Evolutionary conservation across 2,329 filamentous ascomycete species (phyloP), one percentile per base, ranked within the genome.

Genomic region (Alternaria hordeiaustralica): DNA sequence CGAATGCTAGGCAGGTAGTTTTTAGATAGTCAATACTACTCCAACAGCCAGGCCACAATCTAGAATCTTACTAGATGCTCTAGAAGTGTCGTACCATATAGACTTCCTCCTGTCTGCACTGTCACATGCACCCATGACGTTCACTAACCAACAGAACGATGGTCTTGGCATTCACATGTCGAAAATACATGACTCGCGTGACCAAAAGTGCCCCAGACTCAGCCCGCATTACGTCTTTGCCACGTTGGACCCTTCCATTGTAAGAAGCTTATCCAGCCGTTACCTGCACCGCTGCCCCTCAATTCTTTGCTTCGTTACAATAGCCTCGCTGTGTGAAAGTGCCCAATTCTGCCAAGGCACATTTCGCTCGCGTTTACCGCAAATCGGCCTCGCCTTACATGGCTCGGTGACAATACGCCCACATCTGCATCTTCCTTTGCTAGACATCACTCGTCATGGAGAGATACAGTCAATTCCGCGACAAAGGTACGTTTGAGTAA

Each of bases 381-480:
- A 53, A 53, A 33, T 25, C 36, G 28, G 43, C 45, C 43, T 63
- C 33, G 50, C 55, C 46, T 45, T 62, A 45, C 51, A 74, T 74
- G 71, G 66, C 69, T 65, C 61, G 61, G 64, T 71, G 67, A 66
- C 67, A 66, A 58, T 30, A 63, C 65, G 56, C 58, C 61, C 45
- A 53, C 55, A 57, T 20, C 50, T 51, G 25, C 30, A 25, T 56
- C 53, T 45, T 41, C 12, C 46, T 6, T 33, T 62, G 55, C 45
- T 50, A 43, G 15, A n/a, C 23, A 44, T 47, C 41, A 33, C 55
- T 54, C 45, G 36, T 33, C 45, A 97, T 97, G 94, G 94, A 97
- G 85, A 97, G 96, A 80, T 97, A 93, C 80, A 95, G 92, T 61
- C 93, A 97, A 79, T 97, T 93, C 77, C 90, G 94, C 73, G 94